phyloP scores from a whole-genome alignment of 1,284 basidiomycete genomes.

The Austroboletus niveus region DNA sequence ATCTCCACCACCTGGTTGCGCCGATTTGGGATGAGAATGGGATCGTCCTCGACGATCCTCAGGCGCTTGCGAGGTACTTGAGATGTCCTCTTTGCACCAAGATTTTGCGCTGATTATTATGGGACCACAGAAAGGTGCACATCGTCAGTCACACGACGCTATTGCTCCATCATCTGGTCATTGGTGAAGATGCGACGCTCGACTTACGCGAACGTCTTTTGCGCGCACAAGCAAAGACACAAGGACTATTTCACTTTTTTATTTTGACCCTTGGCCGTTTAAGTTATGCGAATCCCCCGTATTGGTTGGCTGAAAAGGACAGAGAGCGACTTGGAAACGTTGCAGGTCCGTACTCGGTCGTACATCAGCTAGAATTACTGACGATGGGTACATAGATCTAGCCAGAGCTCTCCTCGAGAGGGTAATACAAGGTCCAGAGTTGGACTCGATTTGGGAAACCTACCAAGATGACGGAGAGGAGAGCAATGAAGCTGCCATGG shows the following conservation, averaged over 20 bases:
- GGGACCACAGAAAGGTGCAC: slow-evolving; percentile 43
- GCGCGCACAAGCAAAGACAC: slow-evolving; percentile 46
- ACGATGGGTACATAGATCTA: slow-evolving; percentile 45
- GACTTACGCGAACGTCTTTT: slow-evolving; percentile 57
- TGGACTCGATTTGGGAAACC: slow-evolving; percentile 67
- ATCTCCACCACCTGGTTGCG: slow-evolving; percentile 49
- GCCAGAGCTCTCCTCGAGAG: slow-evolving; percentile 68
- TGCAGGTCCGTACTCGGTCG: slow-evolving; percentile 44
- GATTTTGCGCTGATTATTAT: slow-evolving; percentile 6
- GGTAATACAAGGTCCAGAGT: slow-evolving; percentile 74
- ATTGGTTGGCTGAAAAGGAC: slow-evolving; percentile 51
- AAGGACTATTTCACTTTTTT: slow-evolving; percentile 73
- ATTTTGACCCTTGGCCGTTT: slow-evolving; percentile 74
- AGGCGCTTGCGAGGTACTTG: slow-evolving; percentile 39
- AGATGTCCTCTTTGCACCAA: not conserved
- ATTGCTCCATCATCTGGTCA: slow-evolving; percentile 61
- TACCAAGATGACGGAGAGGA: slow-evolving; percentile 54
- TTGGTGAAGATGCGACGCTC: slow-evolving; percentile 42
- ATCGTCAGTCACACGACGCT: slow-evolving; percentile 51
- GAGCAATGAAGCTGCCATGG: slow-evolving; percentile 49
- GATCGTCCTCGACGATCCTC: slow-evolving; percentile 38
- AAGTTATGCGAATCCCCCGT: slow-evolving; percentile 67
- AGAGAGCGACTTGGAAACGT: slow-evolving; percentile 47
- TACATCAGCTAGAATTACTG: slow-evolving; percentile 10
- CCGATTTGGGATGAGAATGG: slow-evolving; percentile 71